Percentiles rank a stretch among this genome's conserved stretches.
Evolutionary conservation across 371 early-diverging fungal genomes (phyloP).

Genomic region (Homolaphlyctis polyrhiza): DNA sequence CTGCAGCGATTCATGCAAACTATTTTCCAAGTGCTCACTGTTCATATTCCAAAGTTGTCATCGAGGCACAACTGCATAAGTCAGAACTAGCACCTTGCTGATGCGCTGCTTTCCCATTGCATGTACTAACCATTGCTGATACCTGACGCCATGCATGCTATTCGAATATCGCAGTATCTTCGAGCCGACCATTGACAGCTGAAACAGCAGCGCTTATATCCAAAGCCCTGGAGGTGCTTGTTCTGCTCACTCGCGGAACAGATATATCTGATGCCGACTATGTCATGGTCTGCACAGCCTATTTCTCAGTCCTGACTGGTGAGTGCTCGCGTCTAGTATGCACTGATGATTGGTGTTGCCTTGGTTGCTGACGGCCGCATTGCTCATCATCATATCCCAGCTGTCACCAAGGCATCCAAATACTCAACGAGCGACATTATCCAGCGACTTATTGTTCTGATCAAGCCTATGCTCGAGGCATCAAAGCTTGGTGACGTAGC

Average conservation of each 20-base stretch:
- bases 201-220: constrained; percentile 11
- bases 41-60: constrained; percentile 28
- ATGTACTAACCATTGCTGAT: no score
- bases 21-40: constrained; percentile 26
- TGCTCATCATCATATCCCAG: constrained; percentile 8
- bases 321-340: not conserved
- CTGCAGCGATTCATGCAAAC: constrained; percentile 18
- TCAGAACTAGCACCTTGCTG: no score
- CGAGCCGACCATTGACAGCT: constrained; percentile 10
- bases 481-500: not conserved
- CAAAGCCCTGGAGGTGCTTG: constrained; percentile 16
- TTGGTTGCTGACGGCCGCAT: not conserved
- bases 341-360: not conserved
- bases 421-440: constrained; percentile 20
- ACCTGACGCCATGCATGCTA: no score
- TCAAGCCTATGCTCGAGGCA: constrained; percentile 11
- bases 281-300: not conserved
- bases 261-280: not conserved
- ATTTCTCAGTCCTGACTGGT: not conserved
- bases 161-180: constrained; percentile 10
- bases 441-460: constrained; percentile 10
- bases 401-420: constrained; percentile 12
- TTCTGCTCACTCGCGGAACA: not conserved
- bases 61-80: no score
- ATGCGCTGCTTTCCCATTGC: no score